Conservation (phyloP, 495 filamentous ascomycete genomes). For the Monascus purpureus region DNA sequence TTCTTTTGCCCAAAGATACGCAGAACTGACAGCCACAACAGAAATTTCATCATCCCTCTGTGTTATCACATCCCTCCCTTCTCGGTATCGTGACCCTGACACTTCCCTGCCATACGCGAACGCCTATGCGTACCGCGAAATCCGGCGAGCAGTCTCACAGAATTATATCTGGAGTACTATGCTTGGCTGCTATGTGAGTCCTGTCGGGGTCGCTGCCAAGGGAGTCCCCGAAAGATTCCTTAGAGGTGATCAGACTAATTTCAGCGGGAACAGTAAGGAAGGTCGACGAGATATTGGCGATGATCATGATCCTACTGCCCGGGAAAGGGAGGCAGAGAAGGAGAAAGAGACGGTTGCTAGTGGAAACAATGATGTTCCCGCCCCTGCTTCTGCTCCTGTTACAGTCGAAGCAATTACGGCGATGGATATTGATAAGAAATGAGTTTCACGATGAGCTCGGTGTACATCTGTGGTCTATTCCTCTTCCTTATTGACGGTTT, state of each 20-base stretch:
- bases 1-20: too few species aligned
- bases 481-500: too few species aligned
- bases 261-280: conserved; percentile 4
- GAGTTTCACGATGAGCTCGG: too few species aligned
- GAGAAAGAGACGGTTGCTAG: conserved; percentile 4
- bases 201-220: conserved; percentile 40
- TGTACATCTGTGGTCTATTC: too few species aligned
- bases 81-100: conserved; percentile 60
- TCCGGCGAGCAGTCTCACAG: conserved; percentile 39
- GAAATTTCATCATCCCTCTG: conserved; percentile 45
- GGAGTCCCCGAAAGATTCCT: conserved; percentile 60
- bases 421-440: conserved; percentile 12
- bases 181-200: conserved; percentile 62
- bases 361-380: conserved; percentile 2
- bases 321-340: conserved; percentile 3
- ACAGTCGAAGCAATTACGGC: conserved; percentile 7
- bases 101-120: conserved; percentile 68
- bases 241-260: conserved; percentile 5
- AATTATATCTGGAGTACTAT: conserved; percentile 64
- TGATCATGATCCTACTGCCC: not conserved
- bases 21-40: conserved; percentile 12
- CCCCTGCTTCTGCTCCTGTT: conserved; percentile 2
- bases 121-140: conserved; percentile 58
- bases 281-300: conserved; percentile 2
- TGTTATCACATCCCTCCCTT: conserved; percentile 66